Base-by-base conservation (phyloP, 2,329 filamentous ascomycete species). In the Aspergillus glaucus region DNA sequence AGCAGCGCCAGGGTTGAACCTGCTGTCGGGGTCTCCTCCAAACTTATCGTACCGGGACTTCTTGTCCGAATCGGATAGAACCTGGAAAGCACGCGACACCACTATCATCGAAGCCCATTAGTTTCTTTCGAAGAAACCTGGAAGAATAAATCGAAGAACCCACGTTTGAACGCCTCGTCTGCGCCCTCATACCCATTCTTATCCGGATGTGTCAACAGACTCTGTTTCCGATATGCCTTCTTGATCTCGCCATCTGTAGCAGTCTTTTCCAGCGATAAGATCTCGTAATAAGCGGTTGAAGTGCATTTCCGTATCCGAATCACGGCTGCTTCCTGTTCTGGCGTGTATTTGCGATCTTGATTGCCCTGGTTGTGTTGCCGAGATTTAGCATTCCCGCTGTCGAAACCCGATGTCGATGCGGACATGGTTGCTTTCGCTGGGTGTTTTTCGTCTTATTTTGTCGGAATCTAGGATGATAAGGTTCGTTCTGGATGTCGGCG, bases 111-210 rank as follows among this genome's bases (percentile, higher is more conserved):
- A 26, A 30, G 6, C 6, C 6, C 21, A 21, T 21, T 22, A 32
- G 41, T 36, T 17, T 4, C 24, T 14, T 34, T 50, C 39, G 45
- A 43, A 19, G 22, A 22, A 6, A 32, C 22, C 41, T 17, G 28
- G 10, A 22, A 24, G 47, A 24, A 43, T 45, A 47, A 36, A 46
- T 26, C 4, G 47, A 6, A 37, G 37, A 44, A 72, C 78, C 69
- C 64, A 83, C 80, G 87, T 77, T 98, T 98, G 76, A 98, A 98
- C 28, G 93, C 93, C 75, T 98, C 93, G 67, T 96, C 93, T 48
- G 93, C 92, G 51, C 94, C 84, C 34, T 92, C 85, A 68, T 96
- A 91, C 45, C 91, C 91, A 78, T 98, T 98, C 77, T 98, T 98
- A 77, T 98, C 93, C 55, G 93, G 93, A 76, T 98, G 93, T 51